Percentiles rank a stretch among this genome's conserved stretches.
Evolutionary conservation across 805 yeast species (phyloP).

Genomic region (Ogataea saltuana): DNA sequence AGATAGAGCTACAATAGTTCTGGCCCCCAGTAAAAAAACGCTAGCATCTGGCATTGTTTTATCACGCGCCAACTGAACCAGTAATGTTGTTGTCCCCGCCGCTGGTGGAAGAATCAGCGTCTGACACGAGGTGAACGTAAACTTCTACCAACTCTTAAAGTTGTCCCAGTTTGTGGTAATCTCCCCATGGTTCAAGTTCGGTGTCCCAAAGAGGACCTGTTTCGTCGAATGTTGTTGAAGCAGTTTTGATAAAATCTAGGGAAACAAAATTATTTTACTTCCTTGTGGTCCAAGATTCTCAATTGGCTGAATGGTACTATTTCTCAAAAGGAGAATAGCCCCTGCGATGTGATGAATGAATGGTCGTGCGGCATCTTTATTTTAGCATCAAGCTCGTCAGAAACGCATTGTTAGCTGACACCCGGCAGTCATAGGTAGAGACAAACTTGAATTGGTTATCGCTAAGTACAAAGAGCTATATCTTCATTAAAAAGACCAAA

Average conservation of each 20-base stretch:
- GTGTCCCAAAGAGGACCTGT: slow-evolving; percentile 44
- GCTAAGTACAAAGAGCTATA: too few relatives aligned
- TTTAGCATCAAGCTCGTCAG: too few relatives aligned
- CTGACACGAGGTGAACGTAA: slow-evolving; percentile 50
- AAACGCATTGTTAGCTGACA: too few relatives aligned
- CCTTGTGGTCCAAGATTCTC: slow-evolving; percentile 53
- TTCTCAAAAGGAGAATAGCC: too few relatives aligned
- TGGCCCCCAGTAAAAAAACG: neutral
- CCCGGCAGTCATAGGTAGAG: too few relatives aligned
- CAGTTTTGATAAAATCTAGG: slow-evolving; percentile 52
- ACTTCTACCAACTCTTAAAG: slow-evolving; percentile 52
- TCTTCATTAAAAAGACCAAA: too few relatives aligned
- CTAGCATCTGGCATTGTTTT: too few relatives aligned
- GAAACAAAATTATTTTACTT: slow-evolving; percentile 51
- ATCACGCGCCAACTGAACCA: slow-evolving; percentile 32
- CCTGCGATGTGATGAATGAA: too few relatives aligned
- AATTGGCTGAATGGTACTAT: too few relatives aligned
- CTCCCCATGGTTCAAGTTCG: slow-evolving; percentile 27
- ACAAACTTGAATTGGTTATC: too few relatives aligned
- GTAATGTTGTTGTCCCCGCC: slow-evolving; percentile 50
- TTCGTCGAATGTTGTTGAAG: slow-evolving; percentile 33
- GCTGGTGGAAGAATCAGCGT: slow-evolving; percentile 49
- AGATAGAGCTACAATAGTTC: too few relatives aligned
- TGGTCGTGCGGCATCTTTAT: too few relatives aligned
- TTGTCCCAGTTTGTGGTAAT: slow-evolving; percentile 43